Conservation (phyloP, 208 protist species). For the Balamuthia mandrillaris region DNA sequence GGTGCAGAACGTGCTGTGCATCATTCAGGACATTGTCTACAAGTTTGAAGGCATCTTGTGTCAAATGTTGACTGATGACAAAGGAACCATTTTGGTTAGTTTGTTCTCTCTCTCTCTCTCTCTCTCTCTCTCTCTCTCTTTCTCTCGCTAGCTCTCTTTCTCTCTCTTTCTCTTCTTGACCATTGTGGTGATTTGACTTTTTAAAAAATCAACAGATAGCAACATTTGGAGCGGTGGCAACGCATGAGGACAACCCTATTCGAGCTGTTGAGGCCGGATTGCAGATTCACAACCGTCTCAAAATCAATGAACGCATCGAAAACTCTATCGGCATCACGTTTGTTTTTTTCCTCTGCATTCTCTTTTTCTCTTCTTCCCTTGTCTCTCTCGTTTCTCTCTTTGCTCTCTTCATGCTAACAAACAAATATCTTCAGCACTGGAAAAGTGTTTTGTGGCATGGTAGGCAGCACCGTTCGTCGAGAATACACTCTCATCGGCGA, state of each 20-base stretch:
- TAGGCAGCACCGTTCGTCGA: not conserved
- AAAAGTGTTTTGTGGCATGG: constrained; percentile 10
- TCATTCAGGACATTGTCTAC: constrained; percentile 36
- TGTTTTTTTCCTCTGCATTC: too few species aligned
- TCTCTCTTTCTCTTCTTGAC: too few species aligned
- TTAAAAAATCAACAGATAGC: too few species aligned
- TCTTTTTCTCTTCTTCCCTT: too few species aligned
- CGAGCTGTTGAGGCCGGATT: constrained; percentile 41
- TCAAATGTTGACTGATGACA: constrained; percentile 50
- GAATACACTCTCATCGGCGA: not conserved
- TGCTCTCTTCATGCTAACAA: too few species aligned
- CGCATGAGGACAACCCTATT: constrained; percentile 41
- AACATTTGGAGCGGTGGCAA: too few species aligned
- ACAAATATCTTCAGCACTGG: not conserved
- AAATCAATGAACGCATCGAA: not conserved
- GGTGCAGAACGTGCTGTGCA: constrained; percentile 20
- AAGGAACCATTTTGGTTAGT: constrained; percentile 48
- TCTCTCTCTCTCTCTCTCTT: too few species aligned
- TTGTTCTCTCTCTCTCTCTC: constrained; percentile 38
- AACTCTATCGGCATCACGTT: not conserved
- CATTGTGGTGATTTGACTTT: too few species aligned
- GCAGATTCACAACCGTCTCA: constrained; percentile 18
- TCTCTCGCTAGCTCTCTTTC: too few species aligned
- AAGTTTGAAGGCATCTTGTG: constrained; percentile 35
- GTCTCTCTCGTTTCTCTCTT: too few species aligned